Base-by-base conservation (phyloP, 495 filamentous ascomycete species). In the Copromyces sp. region DNA sequence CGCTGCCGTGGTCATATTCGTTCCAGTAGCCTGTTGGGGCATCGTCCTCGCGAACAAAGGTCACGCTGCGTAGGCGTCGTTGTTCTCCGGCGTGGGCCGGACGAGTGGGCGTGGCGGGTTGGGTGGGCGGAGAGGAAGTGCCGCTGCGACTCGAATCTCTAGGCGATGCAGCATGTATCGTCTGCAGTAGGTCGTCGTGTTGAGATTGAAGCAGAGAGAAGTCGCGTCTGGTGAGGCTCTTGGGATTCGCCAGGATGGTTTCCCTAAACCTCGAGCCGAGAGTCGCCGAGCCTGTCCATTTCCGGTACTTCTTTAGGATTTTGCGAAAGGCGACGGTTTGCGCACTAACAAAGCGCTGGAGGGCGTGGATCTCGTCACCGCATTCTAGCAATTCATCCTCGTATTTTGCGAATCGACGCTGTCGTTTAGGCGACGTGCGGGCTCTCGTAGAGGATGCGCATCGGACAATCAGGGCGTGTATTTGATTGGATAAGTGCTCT, bases 241-340 rank as follows among this genome's bases (percentile, higher is more conserved):
- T 88, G 2, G 87, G 89, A 61, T 84, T 77, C 32, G 82, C 79
- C 37, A 90, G 79, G 9, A 92, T 77, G 65, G 87, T 84, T 12
- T 86, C 81, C 65, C 83, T 84, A 78, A 93, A 91, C 45, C 89
- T 87, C 53, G 80, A 79, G 71, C 84, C 87, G 9, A 93, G 82
- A 1, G 83, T 80, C 20, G 82, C 81, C 14, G 89, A 91, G 39
- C 87, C 85, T 9, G 91, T 92, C 91, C 91, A 93, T 81, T 91
- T 92, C 82, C 82, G 82, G 82, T 93, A 93, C 78, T 93, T 93
- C 79, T 93, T 93, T 71, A 92, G 81, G 6, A 93, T 87, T 80
- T 93, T 93, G 73, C 83, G 84, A 75, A 93, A 92, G 3, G 88
- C 91, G 29, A 87, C 84, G 12, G 87, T 81, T 78, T 93, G 91